Conservation (phyloP, 164 flowering plant genomes). For the Vitis riparia region DNA sequence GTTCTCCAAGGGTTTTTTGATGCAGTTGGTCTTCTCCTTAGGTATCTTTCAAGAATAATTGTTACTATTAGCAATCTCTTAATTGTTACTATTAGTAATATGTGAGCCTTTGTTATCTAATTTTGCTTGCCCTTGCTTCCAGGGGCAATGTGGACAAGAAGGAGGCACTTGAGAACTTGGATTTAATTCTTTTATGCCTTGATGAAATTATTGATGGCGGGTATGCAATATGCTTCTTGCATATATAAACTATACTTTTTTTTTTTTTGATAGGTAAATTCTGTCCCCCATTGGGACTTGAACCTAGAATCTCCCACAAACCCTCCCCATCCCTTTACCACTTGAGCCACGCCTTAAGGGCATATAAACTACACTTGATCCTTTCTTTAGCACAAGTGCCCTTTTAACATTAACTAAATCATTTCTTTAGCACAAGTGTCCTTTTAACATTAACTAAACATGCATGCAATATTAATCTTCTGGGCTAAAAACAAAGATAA, state of each 20-base stretch:
- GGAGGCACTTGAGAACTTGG: constrained; percentile 69
- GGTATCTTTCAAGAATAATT: constrained; percentile 21
- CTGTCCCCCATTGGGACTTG: too few relatives aligned
- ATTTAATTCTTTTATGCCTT: constrained; percentile 61
- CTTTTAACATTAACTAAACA: neutral
- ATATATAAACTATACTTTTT: neutral
- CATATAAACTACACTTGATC: neutral
- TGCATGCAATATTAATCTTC: too few relatives aligned
- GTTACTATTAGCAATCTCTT: neutral
- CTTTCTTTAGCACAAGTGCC: neutral
- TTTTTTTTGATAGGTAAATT: too few relatives aligned
- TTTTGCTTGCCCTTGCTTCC: constrained; percentile 7
- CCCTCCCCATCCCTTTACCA: too few relatives aligned
- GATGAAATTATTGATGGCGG: constrained; percentile 83
- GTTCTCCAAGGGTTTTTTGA: constrained; percentile 71
- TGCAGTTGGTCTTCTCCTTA: constrained; percentile 44
- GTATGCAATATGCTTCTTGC: constrained; percentile 29
- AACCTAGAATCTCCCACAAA: too few relatives aligned
- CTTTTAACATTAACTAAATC: neutral
- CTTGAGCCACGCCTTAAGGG: too few relatives aligned
- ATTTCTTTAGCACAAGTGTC: neutral
- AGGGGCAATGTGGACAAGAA: constrained; percentile 63
- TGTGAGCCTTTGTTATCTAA: constrained; percentile 2
- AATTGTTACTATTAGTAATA: neutral
- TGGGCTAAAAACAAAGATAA: too few relatives aligned